phyloP scores from a whole-genome alignment of 1,284 basidiomycete species.

The Ustilago curta region DNA sequence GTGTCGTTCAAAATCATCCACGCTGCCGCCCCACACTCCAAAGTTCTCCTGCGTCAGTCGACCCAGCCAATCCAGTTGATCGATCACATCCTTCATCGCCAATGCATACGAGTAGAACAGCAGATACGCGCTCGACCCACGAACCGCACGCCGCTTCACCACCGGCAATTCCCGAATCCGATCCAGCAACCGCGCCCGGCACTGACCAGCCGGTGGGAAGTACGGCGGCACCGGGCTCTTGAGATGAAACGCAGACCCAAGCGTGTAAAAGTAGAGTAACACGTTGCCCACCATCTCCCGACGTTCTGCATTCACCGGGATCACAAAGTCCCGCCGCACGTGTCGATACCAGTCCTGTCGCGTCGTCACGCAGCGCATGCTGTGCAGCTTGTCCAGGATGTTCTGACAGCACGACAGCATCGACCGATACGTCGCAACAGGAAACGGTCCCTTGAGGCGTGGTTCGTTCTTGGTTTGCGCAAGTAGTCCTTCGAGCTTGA shows the following conservation, averaged over 20 bases:
- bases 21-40: constrained; percentile 60
- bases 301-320: constrained; percentile 80
- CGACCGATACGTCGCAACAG: constrained; percentile 79
- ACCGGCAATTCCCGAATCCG: constrained; percentile 76
- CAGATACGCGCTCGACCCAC: constrained; percentile 77
- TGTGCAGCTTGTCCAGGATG: constrained; percentile 80
- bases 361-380: constrained; percentile 93
- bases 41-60: constrained; percentile 56
- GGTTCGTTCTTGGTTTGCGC: constrained; percentile 92
- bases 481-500: constrained; percentile 76
- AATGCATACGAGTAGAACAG: constrained; percentile 93
- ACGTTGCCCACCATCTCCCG: constrained; percentile 91
- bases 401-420: constrained; percentile 87
- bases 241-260: constrained; percentile 86
- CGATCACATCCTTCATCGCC: constrained; percentile 76
- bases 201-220: constrained; percentile 87
- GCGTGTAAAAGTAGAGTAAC: constrained; percentile 87
- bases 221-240: constrained; percentile 94
- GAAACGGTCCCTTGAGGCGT: constrained; percentile 77
- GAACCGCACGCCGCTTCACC: constrained; percentile 76
- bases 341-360: constrained; percentile 88
- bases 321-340: constrained; percentile 80
- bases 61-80: constrained; percentile 54
- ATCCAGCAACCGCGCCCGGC: constrained; percentile 78
- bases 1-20: constrained; percentile 56